These are phyloP conservation scores for Geotrichum australiense DNA, from an alignment of 1,139 yeast genomes.

Conservation along the genomic window DNA sequence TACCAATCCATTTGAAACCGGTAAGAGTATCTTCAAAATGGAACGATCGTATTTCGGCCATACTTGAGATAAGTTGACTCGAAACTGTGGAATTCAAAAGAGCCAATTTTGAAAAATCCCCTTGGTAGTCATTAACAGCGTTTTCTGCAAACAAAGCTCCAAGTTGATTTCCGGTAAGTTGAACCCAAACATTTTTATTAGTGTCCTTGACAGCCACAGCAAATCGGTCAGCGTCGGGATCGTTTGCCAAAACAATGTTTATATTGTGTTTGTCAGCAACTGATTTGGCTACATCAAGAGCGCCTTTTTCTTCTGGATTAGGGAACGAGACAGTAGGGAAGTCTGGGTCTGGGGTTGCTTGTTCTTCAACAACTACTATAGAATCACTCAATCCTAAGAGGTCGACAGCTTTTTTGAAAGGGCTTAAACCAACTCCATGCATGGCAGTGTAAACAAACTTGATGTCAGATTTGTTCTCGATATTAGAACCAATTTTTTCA, in stretches of 20 bases:
- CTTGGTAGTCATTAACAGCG: constrained; percentile 39
- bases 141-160: constrained; percentile 78
- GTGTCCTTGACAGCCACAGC: constrained; percentile 51
- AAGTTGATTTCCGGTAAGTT: constrained; percentile 84
- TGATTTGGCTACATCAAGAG: constrained; percentile 62
- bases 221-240: constrained; percentile 95
- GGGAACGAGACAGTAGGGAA: constrained; percentile 87
- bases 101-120: constrained; percentile 41
- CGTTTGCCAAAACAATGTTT: constrained; percentile 72
- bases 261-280: constrained; percentile 43
- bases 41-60: constrained; percentile 61
- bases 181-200: constrained; percentile 50
- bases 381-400: constrained; percentile 32
- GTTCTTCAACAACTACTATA: constrained; percentile 49
- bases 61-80: constrained; percentile 65
- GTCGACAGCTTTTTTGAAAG: constrained; percentile 28
- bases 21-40: constrained; percentile 76
- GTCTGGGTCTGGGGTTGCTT: constrained; percentile 69
- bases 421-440: constrained; percentile 79
- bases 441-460: constrained; percentile 81
- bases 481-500: constrained; percentile 13
- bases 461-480: constrained; percentile 27
- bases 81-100: constrained; percentile 87
- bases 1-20: constrained; percentile 98
- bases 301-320: constrained; percentile 94